Conservation (phyloP, 768 basidiomycete genomes). For the Kwoniella dendrophila region DNA sequence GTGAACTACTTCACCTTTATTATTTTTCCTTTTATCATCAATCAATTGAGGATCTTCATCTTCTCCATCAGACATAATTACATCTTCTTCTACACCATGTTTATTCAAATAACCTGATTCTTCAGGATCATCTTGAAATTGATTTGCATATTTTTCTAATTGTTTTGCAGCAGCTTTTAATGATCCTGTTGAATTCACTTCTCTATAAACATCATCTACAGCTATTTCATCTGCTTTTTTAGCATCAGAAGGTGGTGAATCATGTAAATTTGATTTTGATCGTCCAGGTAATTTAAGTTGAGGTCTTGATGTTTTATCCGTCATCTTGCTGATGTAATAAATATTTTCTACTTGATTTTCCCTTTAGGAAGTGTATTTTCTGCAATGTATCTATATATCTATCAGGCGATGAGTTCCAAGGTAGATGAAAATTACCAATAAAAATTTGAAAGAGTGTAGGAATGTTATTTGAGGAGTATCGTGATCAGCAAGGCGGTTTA, state of each 20-base stretch:
- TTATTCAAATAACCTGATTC: slow-evolving; percentile 31
- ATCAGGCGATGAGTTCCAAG: no score
- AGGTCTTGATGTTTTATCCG: background rate
- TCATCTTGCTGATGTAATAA: background rate
- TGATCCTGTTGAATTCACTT: slow-evolving; percentile 36
- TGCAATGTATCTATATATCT: no score
- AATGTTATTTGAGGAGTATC: no score
- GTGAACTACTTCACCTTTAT: slow-evolving; percentile 73
- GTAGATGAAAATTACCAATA: no score
- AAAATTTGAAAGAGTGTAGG: no score
- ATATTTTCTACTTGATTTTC: no score
- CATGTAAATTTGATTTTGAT: slow-evolving; percentile 27
- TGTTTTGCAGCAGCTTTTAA: slow-evolving; percentile 41
- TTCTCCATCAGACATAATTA: slow-evolving; percentile 65
- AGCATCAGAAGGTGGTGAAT: slow-evolving; percentile 35
- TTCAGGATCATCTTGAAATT: slow-evolving; percentile 35
- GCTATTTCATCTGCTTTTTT: slow-evolving; percentile 41
- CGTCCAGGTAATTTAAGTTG: slow-evolving; percentile 24
- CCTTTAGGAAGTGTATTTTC: no score
- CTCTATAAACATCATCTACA: slow-evolving; percentile 35
- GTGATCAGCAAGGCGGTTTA: no score
- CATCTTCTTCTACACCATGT: slow-evolving; percentile 26
- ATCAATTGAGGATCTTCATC: slow-evolving; percentile 61
- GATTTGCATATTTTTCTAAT: slow-evolving; percentile 22
- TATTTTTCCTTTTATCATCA: slow-evolving; percentile 75